A percentile compares a stretch with the other conserved stretches of the same genome.
Evolutionary conservation across 1,284 basidiomycete genomes (phyloP).

Genomic region (Trametes versicolor): DNA sequence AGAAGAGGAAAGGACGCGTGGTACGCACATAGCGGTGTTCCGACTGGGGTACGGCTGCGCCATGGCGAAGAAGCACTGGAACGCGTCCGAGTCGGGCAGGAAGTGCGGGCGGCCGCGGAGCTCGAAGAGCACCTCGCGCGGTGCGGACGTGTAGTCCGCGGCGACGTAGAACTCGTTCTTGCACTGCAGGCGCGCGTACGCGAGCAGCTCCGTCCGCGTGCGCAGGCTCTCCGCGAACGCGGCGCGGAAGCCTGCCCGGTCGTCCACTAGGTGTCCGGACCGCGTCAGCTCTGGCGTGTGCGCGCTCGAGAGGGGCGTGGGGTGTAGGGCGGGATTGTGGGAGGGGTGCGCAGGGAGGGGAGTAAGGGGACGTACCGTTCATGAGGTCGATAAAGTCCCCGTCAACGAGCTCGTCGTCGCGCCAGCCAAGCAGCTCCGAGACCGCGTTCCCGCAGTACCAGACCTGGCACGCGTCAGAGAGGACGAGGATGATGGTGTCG

Average conservation of each 20-base stretch:
- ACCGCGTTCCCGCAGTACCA: constrained; percentile 79
- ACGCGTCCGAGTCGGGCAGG: constrained; percentile 38
- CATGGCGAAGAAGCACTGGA: constrained; percentile 73
- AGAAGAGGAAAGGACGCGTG: background rate
- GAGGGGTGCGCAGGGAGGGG: background rate
- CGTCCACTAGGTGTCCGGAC: constrained; percentile 58
- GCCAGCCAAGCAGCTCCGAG: constrained; percentile 79
- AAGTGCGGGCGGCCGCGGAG: constrained; percentile 73
- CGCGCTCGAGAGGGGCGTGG: no score
- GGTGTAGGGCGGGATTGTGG: background rate
- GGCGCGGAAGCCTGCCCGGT: constrained; percentile 63
- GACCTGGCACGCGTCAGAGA: constrained; percentile 68
- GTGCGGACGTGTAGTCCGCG: constrained; percentile 37
- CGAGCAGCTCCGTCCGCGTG: constrained; percentile 57
- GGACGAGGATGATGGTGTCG: constrained; percentile 75
- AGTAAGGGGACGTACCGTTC: constrained; percentile 53
- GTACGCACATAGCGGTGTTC: constrained; percentile 71
- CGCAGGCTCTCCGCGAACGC: constrained; percentile 65
- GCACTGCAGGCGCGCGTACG: constrained; percentile 72
- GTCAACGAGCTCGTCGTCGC: constrained; percentile 77
- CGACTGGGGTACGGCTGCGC: constrained; percentile 83
- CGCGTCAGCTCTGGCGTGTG: constrained; percentile 5
- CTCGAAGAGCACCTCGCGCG: constrained; percentile 74
- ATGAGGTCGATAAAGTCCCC: constrained; percentile 70
- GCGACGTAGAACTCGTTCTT: constrained; percentile 47